Conservation (phyloP, 371 early-diverging fungal species). For the Mucor racemosus region DNA sequence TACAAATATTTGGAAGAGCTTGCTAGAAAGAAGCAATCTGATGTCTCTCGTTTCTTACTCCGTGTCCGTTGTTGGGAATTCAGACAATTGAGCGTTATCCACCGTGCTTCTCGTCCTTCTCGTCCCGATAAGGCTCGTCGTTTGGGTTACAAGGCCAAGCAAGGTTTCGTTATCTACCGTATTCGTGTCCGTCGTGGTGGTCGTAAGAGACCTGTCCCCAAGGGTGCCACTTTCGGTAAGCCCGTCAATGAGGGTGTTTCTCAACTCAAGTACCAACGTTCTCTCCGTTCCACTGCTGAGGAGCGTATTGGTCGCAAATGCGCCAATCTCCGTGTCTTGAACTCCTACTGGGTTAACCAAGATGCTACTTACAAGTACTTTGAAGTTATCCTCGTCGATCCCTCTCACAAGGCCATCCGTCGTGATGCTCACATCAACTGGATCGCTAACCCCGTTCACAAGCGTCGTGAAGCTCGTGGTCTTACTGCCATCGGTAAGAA, state of each 20-base stretch:
- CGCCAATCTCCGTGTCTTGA: conserved; percentile 95
- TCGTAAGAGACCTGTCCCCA: conserved; percentile 94
- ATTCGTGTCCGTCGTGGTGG: conserved; percentile 98
- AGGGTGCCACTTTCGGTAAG: conserved; percentile 99
- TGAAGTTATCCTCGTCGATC: conserved; percentile 99
- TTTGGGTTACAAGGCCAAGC: conserved; percentile 99
- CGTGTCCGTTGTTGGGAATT: conserved; percentile 98
- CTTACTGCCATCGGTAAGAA: conserved; percentile 97
- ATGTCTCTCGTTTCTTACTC: conserved; percentile 98
- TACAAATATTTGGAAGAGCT: conserved; percentile 98
- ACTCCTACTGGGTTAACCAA: conserved; percentile 99
- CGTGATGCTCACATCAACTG: conserved; percentile 99
- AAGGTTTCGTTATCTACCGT: conserved; percentile 98
- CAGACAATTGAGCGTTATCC: conserved; percentile 94
- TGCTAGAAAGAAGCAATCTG: conserved; percentile 98
- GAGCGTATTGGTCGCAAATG: conserved; percentile 96
- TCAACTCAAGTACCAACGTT: conserved; percentile 96
- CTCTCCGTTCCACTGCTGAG: conserved; percentile 94
- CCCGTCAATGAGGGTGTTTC: conserved; percentile 97
- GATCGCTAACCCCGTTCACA: conserved; percentile 97
- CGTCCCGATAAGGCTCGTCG: conserved; percentile 99
- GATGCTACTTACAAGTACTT: conserved; percentile 98
- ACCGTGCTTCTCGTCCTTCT: conserved; percentile 97
- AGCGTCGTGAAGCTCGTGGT: conserved; percentile 98
- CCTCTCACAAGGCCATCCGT: conserved; percentile 95